These are phyloP conservation scores for Apium graveolens DNA, from an alignment of 129 eudicot species.

Conservation along the genomic window DNA sequence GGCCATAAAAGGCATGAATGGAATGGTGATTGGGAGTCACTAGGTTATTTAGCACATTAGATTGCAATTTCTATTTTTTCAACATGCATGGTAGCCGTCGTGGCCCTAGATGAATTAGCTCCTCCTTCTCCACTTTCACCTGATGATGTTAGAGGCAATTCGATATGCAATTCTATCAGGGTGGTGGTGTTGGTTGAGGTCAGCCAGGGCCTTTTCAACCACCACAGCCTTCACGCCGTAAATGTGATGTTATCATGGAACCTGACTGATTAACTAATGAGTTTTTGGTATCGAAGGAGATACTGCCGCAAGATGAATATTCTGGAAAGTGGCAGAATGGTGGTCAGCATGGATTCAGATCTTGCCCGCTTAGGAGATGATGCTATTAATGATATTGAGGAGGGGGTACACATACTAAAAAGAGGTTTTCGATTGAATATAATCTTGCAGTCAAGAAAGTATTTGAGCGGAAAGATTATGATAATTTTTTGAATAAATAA, in stretches of 20 bases:
- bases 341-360: conserved; percentile 28
- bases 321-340: conserved; percentile 53
- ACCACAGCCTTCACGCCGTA: conserved; percentile 32
- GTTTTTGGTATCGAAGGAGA: conserved; percentile 66
- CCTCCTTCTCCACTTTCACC: conserved; percentile 31
- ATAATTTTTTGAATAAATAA: too few relatives aligned
- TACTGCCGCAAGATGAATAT: conserved; percentile 48
- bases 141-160: conserved; percentile 34
- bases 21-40: not conserved
- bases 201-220: conserved; percentile 35
- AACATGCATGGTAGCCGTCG: conserved; percentile 43
- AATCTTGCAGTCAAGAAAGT: conserved; percentile 26
- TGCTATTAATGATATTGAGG: conserved; percentile 29
- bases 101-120: conserved; percentile 41
- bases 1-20: not conserved
- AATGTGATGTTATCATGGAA: conserved; percentile 58
- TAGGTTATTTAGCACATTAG: not conserved
- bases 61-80: not conserved
- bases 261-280: conserved; percentile 81
- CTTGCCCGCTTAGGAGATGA: conserved; percentile 23
- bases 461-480: too few relatives aligned
- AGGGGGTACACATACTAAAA: too few relatives aligned
- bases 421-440: conserved; percentile 37
- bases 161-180: conserved; percentile 35
- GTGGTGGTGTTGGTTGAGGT: conserved; percentile 55